A percentile compares a stretch with the other conserved stretches of the same genome.
Evolutionary conservation across 768 basidiomycete genomes (phyloP).

Genomic region (Cystobasidium tubakii): DNA sequence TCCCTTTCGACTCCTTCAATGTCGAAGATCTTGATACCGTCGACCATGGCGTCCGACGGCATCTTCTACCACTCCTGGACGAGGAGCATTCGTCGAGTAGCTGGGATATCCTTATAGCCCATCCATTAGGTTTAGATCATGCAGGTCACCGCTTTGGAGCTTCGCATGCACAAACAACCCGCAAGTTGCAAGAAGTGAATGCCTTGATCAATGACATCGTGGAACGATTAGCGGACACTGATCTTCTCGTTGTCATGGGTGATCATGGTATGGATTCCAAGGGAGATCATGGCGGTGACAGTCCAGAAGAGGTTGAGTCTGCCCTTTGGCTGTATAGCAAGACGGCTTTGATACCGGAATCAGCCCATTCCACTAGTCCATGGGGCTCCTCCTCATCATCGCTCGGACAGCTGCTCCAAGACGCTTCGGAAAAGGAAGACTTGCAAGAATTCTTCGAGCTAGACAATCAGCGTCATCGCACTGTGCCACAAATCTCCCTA

Average conservation of each 20-base stretch:
- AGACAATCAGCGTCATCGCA: slow-evolving; percentile 49
- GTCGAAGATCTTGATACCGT: slow-evolving; percentile 97
- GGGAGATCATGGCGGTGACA: slow-evolving; percentile 94
- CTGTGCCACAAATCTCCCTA: slow-evolving; percentile 86
- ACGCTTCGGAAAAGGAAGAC: background rate
- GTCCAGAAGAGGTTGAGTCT: slow-evolving; percentile 71
- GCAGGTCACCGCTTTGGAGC: slow-evolving; percentile 92
- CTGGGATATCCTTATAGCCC: slow-evolving; percentile 86
- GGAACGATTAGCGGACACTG: slow-evolving; percentile 65
- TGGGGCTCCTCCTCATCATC: background rate
- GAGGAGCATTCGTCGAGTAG: slow-evolving; percentile 43
- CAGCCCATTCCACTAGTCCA: background rate
- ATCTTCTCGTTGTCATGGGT: slow-evolving; percentile 81
- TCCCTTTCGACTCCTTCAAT: slow-evolving; percentile 92
- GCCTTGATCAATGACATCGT: slow-evolving; percentile 68
- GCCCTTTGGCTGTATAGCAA: slow-evolving; percentile 76
- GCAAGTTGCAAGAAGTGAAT: slow-evolving; percentile 85
- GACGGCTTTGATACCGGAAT: slow-evolving; percentile 7
- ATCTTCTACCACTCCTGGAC: slow-evolving; percentile 71
- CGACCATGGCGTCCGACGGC: slow-evolving; percentile 76
- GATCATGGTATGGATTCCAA: slow-evolving; percentile 95
- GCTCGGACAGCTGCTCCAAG: background rate
- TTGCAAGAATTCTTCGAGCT: background rate
- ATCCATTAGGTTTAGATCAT: slow-evolving; percentile 93
- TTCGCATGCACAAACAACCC: slow-evolving; percentile 73